Evolutionary conservation across 768 basidiomycete species (phyloP), one percentile per base, ranked within the genome.

Genomic region (Suillus placidus): DNA sequence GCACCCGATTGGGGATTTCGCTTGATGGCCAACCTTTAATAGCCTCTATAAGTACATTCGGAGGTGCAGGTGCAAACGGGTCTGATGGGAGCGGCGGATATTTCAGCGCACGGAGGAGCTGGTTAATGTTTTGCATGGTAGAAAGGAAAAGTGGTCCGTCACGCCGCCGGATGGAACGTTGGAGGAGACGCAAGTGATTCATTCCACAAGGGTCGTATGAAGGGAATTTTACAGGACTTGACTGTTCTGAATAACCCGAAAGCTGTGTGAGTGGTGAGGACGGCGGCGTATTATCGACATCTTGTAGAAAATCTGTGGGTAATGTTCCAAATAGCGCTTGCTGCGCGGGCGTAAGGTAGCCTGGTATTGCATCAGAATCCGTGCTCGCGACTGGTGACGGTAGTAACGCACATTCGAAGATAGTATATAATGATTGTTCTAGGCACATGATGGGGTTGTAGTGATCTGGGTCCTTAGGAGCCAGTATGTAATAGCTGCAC

Each of bases 381-480:
- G 26, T 20, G 38, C 38, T 60, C 26, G 6, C 26, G 1, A 30
- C 26, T 42, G 57, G 35, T 43, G 30, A 55, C 30, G 14, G 13
- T 9, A 43, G 18, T 38, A 40, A 69, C 74, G n/a, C 65, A 91
- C 91, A 84, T 77, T 91, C 85, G 65, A 93, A 77, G 55, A 94
- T 93, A 58, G 87, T 87, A 74, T 88, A 83, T 35, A 95, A 76
- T 13, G 88, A 84, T 66, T 83, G 82, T 78, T 92, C 90, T 40
- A 95, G 80, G 72, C 91, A 91, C 82, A 89, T 84, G 64, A 95
- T 89, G 16, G 93, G 93, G 73, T 92, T 90, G 76, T 94, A 95
- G 69, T 94, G 91, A 70, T 95, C 92, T 69, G 87, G 87, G 80
- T 95, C 93, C 71, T 88, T 92, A 37, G 93, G 93, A 52, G 84